Base-by-base conservation (phyloP, 345 rosid species). In the Sisymbrium irio region DNA sequence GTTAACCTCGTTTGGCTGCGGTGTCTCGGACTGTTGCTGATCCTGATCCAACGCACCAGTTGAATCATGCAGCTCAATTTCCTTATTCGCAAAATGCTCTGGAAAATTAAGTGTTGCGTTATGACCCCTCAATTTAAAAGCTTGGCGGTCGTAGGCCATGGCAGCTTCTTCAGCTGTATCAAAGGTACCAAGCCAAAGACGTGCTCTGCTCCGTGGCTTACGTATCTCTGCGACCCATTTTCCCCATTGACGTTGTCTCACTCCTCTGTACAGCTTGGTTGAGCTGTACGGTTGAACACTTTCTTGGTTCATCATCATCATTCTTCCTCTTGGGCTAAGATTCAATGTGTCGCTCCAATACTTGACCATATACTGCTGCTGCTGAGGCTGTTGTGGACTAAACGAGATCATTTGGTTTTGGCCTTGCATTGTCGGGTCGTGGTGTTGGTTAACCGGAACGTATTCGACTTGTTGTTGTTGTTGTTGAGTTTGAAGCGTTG, bases 191-290 rank as follows among this genome's bases (percentile, higher is more conserved):
- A 94, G 89, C 98, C 98, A 94, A 62, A 89, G 98, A 77, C 97
- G 93, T 78, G 97, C 88, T 77, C 96, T 83, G 74, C 91, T 91
- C 33, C 88, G 85, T 67, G 98, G 98, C 68, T 86, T 95, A 74
- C 98, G 99, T 71, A 95, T 95, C 82, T 95, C 99, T 3, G 99
- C 99, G 39, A 92, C 97, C 97, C 99, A 95, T 87, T 94, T 94
- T 7, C 98, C 98, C 98, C 98, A 94, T 71, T 94, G 98, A 79
- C 98, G 86, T 75, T 94, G 98, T 81, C 98, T 87, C 49, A 94
- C 98, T 71, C 97, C 98, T 63, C 99, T 85, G 54, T 95, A 95
- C 1, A 95, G 92, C 83, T 88, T 95, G 0, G 93, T 91, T 6
- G 95, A 42, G 73, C 85, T 85, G 32, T 85, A 71, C 0, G 97